phyloP scores from a whole-genome alignment of 1,284 basidiomycete species.

The Kwoniella shivajii region DNA sequence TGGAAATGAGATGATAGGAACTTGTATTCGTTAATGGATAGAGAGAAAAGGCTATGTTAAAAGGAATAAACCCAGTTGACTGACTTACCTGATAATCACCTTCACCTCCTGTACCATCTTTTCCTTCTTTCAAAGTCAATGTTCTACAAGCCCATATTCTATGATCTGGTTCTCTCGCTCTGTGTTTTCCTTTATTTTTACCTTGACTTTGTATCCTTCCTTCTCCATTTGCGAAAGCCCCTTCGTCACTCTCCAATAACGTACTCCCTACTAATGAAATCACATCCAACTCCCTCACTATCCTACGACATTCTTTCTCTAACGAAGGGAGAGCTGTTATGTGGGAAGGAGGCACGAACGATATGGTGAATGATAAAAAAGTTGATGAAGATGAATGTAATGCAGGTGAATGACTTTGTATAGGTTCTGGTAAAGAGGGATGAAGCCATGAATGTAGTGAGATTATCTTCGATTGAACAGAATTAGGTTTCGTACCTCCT shows the following conservation, averaged over 20 bases:
- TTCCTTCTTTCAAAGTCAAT: constrained; percentile 40
- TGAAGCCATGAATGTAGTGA: constrained; percentile 46
- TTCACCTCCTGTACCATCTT: constrained; percentile 47
- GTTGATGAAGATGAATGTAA: constrained; percentile 42
- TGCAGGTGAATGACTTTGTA: constrained; percentile 37
- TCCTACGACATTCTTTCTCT: constrained; percentile 36
- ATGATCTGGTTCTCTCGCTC: constrained; percentile 49
- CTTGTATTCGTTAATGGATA: too few relatives aligned
- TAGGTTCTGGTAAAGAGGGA: constrained; percentile 27
- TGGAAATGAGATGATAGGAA: too few relatives aligned
- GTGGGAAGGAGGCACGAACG: constrained; percentile 32
- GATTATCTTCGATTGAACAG: background rate
- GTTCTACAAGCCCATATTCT: constrained; percentile 50
- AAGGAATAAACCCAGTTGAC: background rate
- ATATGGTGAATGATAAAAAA: constrained; percentile 40
- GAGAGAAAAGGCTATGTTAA: too few relatives aligned
- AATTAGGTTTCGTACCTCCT: background rate
- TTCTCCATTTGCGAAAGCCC: constrained; percentile 41
- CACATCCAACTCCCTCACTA: constrained; percentile 45
- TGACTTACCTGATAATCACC: constrained; percentile 47
- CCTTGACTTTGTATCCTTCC: constrained; percentile 22
- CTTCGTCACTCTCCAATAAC: constrained; percentile 32
- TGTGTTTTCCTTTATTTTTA: constrained; percentile 25
- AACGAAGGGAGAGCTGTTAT: constrained; percentile 27
- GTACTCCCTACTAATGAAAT: constrained; percentile 31